Percentiles rank a stretch among this genome's conserved stretches.
These are phyloP conservation scores for Coemansia sp. DNA, from an alignment of 192 early-diverging fungal genomes.

Conservation along the genomic window DNA sequence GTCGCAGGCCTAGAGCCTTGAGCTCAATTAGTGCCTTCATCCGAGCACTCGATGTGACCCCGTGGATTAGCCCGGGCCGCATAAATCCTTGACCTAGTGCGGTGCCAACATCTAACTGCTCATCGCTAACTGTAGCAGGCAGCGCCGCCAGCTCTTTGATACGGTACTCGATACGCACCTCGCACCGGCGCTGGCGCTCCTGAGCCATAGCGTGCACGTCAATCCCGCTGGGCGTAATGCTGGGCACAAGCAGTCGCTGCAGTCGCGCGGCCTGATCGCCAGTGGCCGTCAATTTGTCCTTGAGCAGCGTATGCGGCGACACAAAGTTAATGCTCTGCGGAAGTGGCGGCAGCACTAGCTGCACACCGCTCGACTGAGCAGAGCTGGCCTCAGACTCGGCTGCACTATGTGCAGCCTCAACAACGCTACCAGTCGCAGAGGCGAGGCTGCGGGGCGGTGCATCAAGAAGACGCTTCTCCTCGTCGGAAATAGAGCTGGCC, in stretches of 20 bases:
- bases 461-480: constrained; percentile 50
- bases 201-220: constrained; percentile 73
- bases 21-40: constrained; percentile 83
- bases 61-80: constrained; percentile 29
- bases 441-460: constrained; percentile 27
- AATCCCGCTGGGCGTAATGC: constrained; percentile 72
- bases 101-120: constrained; percentile 26
- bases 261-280: constrained; percentile 52
- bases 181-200: constrained; percentile 77
- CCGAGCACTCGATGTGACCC: constrained; percentile 57
- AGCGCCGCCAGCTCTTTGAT: constrained; percentile 74
- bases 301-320: constrained; percentile 60
- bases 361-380: constrained; percentile 22
- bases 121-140: constrained; percentile 66
- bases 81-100: constrained; percentile 12
- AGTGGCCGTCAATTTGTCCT: constrained; percentile 57
- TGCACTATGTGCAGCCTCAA: constrained; percentile 56
- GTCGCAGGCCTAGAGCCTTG: constrained; percentile 76
- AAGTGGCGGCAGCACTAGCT: constrained; percentile 24
- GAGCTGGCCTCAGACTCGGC: constrained; percentile 4
- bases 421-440: constrained; percentile 54
- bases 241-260: constrained; percentile 72
- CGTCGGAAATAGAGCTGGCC: constrained; percentile 30
- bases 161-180: constrained; percentile 70
- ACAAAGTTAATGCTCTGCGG: constrained; percentile 37